Conservation (phyloP, 345 rosid genomes). For the Jatropha curcas region DNA sequence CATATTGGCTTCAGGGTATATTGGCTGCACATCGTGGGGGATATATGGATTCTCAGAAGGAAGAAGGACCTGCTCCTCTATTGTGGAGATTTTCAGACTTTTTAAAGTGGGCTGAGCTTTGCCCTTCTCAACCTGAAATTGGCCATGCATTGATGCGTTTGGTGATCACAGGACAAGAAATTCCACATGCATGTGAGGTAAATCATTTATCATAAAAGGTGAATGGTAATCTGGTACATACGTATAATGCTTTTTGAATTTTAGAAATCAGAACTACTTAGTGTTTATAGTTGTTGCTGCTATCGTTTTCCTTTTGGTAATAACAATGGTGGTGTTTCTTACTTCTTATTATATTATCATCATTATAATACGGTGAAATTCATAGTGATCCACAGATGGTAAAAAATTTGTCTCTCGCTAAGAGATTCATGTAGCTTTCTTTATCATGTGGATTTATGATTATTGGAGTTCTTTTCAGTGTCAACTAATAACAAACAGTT, state of each 20-base stretch:
- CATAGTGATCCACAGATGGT: not conserved
- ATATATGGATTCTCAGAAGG: slow-evolving; percentile 91
- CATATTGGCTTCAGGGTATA: slow-evolving; percentile 55
- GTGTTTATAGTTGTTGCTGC: not conserved
- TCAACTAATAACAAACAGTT: not conserved
- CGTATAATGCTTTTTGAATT: not conserved
- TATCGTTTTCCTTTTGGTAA: not conserved
- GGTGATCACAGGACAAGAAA: slow-evolving; percentile 95
- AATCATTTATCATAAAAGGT: not conserved
- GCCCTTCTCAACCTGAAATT: slow-evolving; percentile 96
- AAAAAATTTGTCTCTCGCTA: not conserved
- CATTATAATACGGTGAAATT: not conserved
- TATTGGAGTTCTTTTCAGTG: not conserved
- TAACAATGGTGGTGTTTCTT: not conserved
- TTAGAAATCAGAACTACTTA: too few species aligned
- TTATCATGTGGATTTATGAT: not conserved
- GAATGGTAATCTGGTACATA: not conserved
- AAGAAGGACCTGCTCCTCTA: slow-evolving; percentile 97
- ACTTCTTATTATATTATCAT: not conserved
- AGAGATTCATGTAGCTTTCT: not conserved
- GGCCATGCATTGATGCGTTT: slow-evolving; percentile 99
- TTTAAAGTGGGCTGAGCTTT: slow-evolving; percentile 95
- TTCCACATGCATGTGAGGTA: slow-evolving; percentile 99
- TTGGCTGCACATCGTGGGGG: slow-evolving; percentile 99
- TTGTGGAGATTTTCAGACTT: slow-evolving; percentile 98